Evolutionary conservation across 345 rosid genomes (phyloP).

Genomic region (Garcia nutans): DNA sequence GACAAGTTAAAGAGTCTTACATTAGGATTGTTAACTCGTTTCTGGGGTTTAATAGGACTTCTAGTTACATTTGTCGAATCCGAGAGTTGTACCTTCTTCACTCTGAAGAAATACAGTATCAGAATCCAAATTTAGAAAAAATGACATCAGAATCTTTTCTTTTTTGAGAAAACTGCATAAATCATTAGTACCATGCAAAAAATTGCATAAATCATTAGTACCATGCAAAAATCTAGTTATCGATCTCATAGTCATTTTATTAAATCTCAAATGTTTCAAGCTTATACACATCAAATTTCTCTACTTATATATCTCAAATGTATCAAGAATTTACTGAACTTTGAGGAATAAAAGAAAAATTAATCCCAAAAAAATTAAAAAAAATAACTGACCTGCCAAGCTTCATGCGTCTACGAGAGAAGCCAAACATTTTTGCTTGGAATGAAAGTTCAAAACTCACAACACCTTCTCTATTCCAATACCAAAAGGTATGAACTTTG

Average conservation of each 20-base stretch:
- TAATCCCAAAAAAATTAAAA: not conserved
- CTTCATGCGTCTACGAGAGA: slow-evolving; percentile 82
- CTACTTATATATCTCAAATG: not conserved
- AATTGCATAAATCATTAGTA: not conserved
- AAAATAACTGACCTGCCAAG: slow-evolving; percentile 73
- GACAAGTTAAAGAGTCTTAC: slow-evolving; percentile 39
- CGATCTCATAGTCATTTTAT: not conserved
- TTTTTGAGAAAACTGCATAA: not conserved
- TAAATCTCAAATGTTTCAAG: not conserved
- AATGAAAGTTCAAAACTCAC: not conserved
- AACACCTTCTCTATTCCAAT: not conserved
- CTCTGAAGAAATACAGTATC: slow-evolving; percentile 39
- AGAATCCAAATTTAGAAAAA: slow-evolving; percentile 11
- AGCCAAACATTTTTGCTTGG: slow-evolving; percentile 66
- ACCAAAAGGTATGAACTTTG: not conserved
- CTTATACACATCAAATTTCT: not conserved
- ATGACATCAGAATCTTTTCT: not conserved
- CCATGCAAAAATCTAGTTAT: not conserved
- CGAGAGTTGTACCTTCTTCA: slow-evolving; percentile 95
- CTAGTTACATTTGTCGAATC: slow-evolving; percentile 63
- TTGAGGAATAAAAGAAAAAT: not conserved
- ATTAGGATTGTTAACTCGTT: slow-evolving; percentile 45
- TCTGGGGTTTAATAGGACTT: slow-evolving; percentile 76
- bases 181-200: not conserved
- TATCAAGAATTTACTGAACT: not conserved